phyloP scores from a whole-genome alignment of 352 stramenopile genomes.

The Lagenidium sp. region DNA sequence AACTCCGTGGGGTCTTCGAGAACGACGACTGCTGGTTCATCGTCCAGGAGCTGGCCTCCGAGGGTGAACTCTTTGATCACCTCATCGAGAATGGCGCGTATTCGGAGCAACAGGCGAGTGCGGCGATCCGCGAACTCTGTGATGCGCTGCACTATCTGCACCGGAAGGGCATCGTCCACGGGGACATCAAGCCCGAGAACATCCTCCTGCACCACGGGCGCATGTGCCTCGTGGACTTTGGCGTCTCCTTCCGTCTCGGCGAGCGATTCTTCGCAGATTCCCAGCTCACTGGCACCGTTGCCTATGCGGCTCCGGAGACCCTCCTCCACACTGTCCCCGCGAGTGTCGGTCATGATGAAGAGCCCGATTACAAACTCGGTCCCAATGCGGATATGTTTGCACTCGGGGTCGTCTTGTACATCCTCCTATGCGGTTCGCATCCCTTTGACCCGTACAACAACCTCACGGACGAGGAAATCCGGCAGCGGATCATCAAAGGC shows the following conservation, averaged over 20 bases:
- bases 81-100: conserved; percentile 81
- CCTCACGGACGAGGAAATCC: conserved; percentile 77
- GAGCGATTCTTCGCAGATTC: conserved; percentile 69
- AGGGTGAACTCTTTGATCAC: conserved; percentile 85
- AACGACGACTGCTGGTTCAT: conserved; percentile 72
- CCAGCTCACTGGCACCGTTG: conserved; percentile 64
- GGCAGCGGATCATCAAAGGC: conserved; percentile 66
- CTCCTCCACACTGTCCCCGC: conserved; percentile 23
- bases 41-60: conserved; percentile 75
- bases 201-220: conserved; percentile 60
- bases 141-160: conserved; percentile 81
- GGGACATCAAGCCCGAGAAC: conserved; percentile 87
- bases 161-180: conserved; percentile 81
- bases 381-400: conserved; percentile 79
- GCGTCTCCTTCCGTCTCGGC: conserved; percentile 69
- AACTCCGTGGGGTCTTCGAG: conserved; percentile 66
- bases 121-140: conserved; percentile 58
- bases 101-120: conserved; percentile 70
- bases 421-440: conserved; percentile 74
- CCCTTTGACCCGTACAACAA: conserved; percentile 85
- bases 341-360: conserved; percentile 11
- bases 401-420: conserved; percentile 77
- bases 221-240: conserved; percentile 85
- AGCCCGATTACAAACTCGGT: conserved; percentile 38
- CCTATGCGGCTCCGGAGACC: conserved; percentile 69